These are phyloP conservation scores for Aphelidium insulamus DNA, from an alignment of 371 early-diverging fungal genomes.

Conservation along the genomic window DNA sequence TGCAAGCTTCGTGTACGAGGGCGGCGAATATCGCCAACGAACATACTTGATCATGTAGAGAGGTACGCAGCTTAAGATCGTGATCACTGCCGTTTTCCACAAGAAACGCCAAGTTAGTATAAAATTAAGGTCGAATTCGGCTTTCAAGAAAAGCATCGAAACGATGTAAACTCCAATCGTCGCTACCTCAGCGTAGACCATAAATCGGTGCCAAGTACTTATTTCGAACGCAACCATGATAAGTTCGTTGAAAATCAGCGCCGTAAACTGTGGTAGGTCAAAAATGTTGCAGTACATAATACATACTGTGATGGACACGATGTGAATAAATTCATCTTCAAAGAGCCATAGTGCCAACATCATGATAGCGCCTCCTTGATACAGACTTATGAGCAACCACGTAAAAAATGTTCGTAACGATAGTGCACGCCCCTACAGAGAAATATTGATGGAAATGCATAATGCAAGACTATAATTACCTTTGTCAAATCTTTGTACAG, in stretches of 20 bases:
- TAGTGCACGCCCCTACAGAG: slow-evolving; percentile 52
- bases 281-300: no score
- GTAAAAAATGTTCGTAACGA: slow-evolving; percentile 81
- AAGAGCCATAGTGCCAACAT: slow-evolving; percentile 78
- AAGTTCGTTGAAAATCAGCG: slow-evolving; percentile 90
- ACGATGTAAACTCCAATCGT: slow-evolving; percentile 61
- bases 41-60: slow-evolving; percentile 48
- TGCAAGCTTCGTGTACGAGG: slow-evolving; percentile 47
- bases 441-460: background rate
- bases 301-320: slow-evolving; percentile 88
- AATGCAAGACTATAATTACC: slow-evolving; percentile 8
- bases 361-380: slow-evolving; percentile 96
- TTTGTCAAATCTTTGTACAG: slow-evolving; percentile 90
- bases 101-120: slow-evolving; percentile 58
- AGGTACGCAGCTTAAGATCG: slow-evolving; percentile 65
- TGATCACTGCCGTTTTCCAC: slow-evolving; percentile 78
- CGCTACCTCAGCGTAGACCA: slow-evolving; percentile 60
- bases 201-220: slow-evolving; percentile 68
- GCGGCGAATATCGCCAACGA: slow-evolving; percentile 45
- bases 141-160: slow-evolving; percentile 65
- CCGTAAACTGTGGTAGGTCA: slow-evolving; percentile 95
- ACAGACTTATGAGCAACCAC: slow-evolving; percentile 87
- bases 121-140: slow-evolving; percentile 75
- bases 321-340: slow-evolving; percentile 84
- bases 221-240: slow-evolving; percentile 95